Evolutionary conservation across 495 filamentous ascomycete genomes (phyloP), one percentile per base, ranked within the genome.

Genomic region (Trichoderma asperelloides): DNA sequence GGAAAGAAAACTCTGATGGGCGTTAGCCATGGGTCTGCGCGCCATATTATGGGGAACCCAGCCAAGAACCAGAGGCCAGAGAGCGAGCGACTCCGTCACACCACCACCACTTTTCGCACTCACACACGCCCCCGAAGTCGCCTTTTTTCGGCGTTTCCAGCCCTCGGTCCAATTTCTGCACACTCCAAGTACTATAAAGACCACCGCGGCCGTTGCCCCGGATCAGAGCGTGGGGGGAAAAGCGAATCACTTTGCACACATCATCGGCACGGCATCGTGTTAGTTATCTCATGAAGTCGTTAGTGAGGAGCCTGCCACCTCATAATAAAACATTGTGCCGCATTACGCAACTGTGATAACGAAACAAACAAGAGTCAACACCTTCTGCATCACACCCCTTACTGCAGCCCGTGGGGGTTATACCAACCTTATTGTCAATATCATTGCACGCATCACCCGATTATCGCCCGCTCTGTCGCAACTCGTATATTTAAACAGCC

Each of bases 251-350:
- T 21, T 60, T 30, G 55, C 25, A 33, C 27, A 65, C 30, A 67
- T 45, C 62, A 18, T 51, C 40, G 64, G 63, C 7, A 45, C 57
- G 28, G 64, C 67, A 33, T 43, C 65, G 40, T 64, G 66, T 66
- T 27, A 37, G 33, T 37, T 28, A 21, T 12, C 72, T 70, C 68
- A 78, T 78, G 76, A 77, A 57, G 73, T 72, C 69, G 76, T 69
- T 78, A 78, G 68, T 78, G 70, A 78, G 71, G 75, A 68, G 45
- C 64, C 66, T 68, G 33, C 66, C 63, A 72, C 74, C 68, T 75
- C 69, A 72, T 15, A 28, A 11, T 18, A 60, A 13, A 60, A 28
- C 55, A 60, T 60, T 30, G 55, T 60, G 27, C 27, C 55, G 55
- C 55, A 28, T 30, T 30, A 60, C 55, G 8, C 55, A 60, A 28